Percentiles rank a stretch among this genome's conserved stretches.
Conservation (phyloP, 164 flowering plant genomes). For the Taxillus chinensis region DNA sequence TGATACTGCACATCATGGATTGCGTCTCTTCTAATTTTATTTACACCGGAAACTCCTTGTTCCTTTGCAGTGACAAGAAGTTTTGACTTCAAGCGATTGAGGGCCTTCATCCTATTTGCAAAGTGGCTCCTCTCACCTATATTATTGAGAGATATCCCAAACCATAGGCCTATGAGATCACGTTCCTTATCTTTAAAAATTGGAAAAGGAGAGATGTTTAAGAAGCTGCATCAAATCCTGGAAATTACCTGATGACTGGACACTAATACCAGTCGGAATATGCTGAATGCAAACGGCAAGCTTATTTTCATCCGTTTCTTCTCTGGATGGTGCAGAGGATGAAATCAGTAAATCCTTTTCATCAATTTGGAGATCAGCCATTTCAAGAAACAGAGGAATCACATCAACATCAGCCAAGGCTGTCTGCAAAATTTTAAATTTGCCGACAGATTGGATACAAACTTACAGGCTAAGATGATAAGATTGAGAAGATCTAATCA, state of each 20-base stretch:
- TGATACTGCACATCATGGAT: conserved; percentile 24
- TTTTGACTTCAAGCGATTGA: conserved; percentile 69
- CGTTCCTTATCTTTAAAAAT: too few relatives aligned
- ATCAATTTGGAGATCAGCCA: conserved; percentile 31
- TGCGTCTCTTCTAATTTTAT: conserved; percentile 30
- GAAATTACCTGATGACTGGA: conserved; percentile 56
- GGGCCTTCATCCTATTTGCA: conserved; percentile 74
- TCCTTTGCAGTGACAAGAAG: conserved; percentile 44
- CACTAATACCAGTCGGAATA: conserved; percentile 62
- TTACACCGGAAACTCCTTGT: conserved; percentile 38
- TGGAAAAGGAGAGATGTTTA: too few relatives aligned
- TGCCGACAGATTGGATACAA: not conserved
- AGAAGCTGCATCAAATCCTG: too few relatives aligned
- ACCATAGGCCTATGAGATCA: too few relatives aligned
- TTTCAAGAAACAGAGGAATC: conserved; percentile 62
- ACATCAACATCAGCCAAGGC: conserved; percentile 59
- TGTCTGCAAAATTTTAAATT: conserved; percentile 30
- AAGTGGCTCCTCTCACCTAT: conserved; percentile 81
- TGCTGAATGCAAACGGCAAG: conserved; percentile 47
- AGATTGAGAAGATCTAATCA: not conserved
- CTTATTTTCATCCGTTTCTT: conserved; percentile 18
- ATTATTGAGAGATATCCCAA: not conserved
- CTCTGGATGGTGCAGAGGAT: conserved; percentile 15
- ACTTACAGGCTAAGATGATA: too few relatives aligned
- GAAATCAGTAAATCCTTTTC: conserved; percentile 50